Evolutionary conservation across 441 rosid species (phyloP).

Genomic region (Corymbia citriodora): DNA sequence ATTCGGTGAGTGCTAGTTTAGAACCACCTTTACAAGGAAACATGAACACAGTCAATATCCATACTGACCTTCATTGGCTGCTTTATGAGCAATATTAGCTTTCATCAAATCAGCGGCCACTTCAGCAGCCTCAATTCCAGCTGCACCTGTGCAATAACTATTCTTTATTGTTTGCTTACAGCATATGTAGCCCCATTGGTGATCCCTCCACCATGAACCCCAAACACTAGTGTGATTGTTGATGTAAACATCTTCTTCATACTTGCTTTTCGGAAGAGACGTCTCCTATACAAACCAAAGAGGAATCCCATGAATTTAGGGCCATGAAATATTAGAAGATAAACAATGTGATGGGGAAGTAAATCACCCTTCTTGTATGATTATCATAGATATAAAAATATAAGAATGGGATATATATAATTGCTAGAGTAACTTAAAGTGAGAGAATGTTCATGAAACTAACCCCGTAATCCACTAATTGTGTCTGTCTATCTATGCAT

Average conservation of each 20-base stretch:
- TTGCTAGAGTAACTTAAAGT: neutral
- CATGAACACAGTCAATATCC: neutral
- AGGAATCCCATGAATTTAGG: neutral
- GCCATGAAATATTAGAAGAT: neutral
- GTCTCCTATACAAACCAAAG: constrained; percentile 25
- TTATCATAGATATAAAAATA: neutral
- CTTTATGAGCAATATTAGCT: constrained; percentile 53
- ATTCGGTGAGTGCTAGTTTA: neutral
- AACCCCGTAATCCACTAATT: neutral
- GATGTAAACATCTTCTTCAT: constrained; percentile 47
- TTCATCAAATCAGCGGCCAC: constrained; percentile 51
- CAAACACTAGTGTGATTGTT: constrained; percentile 57
- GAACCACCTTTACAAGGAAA: neutral
- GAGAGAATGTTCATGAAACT: neutral
- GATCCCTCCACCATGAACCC: constrained; percentile 70
- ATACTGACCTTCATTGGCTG: constrained; percentile 34
- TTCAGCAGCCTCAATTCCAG: constrained; percentile 65
- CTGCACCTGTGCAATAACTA: constrained; percentile 62
- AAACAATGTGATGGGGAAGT: neutral
- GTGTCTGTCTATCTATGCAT: neutral
- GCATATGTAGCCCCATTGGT: constrained; percentile 68
- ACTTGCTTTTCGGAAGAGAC: constrained; percentile 54
- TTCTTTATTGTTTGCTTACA: constrained; percentile 47
- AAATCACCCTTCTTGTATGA: neutral
- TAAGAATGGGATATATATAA: neutral